These are phyloP conservation scores for Pleoardoris graminearum DNA, from an alignment of 2,329 filamentous ascomycete genomes.

Conservation along the genomic window DNA sequence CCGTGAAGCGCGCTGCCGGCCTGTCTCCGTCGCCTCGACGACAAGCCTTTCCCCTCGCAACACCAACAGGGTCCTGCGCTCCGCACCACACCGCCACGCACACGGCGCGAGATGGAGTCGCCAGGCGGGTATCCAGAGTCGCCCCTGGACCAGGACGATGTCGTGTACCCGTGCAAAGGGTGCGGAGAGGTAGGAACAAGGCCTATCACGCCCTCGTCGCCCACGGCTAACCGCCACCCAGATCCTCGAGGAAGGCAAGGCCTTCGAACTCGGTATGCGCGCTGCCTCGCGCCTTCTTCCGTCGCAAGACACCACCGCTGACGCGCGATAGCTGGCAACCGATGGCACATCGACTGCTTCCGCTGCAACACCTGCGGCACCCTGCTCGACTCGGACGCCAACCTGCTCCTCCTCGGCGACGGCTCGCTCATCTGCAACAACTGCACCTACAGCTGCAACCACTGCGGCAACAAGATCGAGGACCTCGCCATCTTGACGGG, in stretches of 20 bases:
- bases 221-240: conserved; percentile 47
- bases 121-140: conserved; percentile 59
- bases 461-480: conserved; percentile 96
- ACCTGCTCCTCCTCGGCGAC: conserved; percentile 93
- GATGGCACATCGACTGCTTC: conserved; percentile 99
- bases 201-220: conserved; percentile 3
- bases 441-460: conserved; percentile 98
- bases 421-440: conserved; percentile 99
- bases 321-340: conserved; percentile 73
- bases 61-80: too few species aligned
- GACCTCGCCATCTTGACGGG: conserved; percentile 96
- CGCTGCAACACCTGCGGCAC: conserved; percentile 95
- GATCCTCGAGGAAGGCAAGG: conserved; percentile 98
- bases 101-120: conserved; percentile 59
- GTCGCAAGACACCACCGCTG: conserved; percentile 25
- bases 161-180: conserved; percentile 70
- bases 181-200: conserved; percentile 45
- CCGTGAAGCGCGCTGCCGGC: too few species aligned
- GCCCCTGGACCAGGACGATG: conserved; percentile 48
- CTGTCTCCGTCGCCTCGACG: too few species aligned
- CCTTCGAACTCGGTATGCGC: conserved; percentile 86
- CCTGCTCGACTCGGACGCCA: conserved; percentile 96
- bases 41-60: too few species aligned
- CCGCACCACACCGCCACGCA: too few species aligned
- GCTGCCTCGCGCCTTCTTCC: conserved; percentile 22